Evolutionary conservation across 2,329 filamentous ascomycete species (phyloP).

Genomic region (Blumeriella jaapii): DNA sequence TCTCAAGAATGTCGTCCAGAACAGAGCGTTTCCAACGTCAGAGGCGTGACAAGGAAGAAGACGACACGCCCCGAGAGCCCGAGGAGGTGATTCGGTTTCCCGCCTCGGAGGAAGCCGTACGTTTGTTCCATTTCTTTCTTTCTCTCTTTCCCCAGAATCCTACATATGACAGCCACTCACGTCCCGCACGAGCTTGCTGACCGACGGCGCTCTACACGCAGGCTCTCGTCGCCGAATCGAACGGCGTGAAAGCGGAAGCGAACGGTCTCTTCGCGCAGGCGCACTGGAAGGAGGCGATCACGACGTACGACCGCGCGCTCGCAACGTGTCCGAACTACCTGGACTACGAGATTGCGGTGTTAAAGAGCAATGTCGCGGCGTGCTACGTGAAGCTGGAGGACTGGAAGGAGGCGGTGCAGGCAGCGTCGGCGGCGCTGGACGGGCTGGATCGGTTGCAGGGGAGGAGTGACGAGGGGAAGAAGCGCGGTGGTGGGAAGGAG

Average conservation of each 20-base stretch:
- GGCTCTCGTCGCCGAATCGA: constrained; percentile 60
- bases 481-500: not conserved
- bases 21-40: constrained; percentile 26
- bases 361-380: constrained; percentile 80
- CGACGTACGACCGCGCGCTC: constrained; percentile 72
- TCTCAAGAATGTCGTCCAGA: constrained; percentile 26
- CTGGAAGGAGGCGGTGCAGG: constrained; percentile 72
- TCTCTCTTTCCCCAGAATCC: too few relatives aligned
- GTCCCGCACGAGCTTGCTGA: too few relatives aligned
- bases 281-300: constrained; percentile 66
- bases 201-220: too few relatives aligned
- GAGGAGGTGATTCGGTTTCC: constrained; percentile 28
- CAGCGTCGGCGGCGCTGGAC: constrained; percentile 62
- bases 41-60: constrained; percentile 11
- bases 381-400: constrained; percentile 76
- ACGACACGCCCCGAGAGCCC: constrained; percentile 8
- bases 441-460: constrained; percentile 50
- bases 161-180: too few relatives aligned
- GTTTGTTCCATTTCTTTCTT: too few relatives aligned
- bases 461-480: not conserved
- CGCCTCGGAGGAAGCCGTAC: constrained; percentile 33
- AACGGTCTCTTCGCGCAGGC: constrained; percentile 68
- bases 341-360: constrained; percentile 76
- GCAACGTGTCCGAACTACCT: constrained; percentile 72
- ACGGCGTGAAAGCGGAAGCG: constrained; percentile 60